These are phyloP conservation scores for Cenococcum geophilum DNA, from an alignment of 495 filamentous ascomycete genomes.

Conservation along the genomic window DNA sequence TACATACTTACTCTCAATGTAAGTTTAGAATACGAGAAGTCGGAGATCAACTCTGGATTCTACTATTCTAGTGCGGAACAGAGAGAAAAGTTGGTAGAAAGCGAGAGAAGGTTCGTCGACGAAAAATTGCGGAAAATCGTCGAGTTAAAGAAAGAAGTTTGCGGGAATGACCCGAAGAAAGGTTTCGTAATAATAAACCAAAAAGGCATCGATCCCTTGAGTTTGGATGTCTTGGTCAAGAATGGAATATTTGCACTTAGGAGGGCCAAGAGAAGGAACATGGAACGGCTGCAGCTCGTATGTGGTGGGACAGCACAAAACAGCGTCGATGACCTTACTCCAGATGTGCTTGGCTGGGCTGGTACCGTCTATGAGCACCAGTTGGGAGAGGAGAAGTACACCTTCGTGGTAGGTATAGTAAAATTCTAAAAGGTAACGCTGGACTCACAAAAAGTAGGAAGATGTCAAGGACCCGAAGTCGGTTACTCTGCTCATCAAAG, in stretches of 20 bases:
- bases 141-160: slow-evolving; percentile 96
- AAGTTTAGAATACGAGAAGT: slow-evolving; percentile 97
- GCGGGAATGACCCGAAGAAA: slow-evolving; percentile 90
- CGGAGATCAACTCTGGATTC: slow-evolving; percentile 97
- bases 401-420: slow-evolving; percentile 59
- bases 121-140: slow-evolving; percentile 97
- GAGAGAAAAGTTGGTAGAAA: slow-evolving; percentile 94
- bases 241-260: slow-evolving; percentile 94
- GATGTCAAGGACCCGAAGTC: slow-evolving; percentile 99
- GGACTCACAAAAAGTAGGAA: slow-evolving; percentile 48
- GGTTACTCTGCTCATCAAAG: slow-evolving; percentile 97
- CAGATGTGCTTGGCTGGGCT: slow-evolving; percentile 91
- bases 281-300: slow-evolving; percentile 93
- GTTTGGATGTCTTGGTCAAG: slow-evolving; percentile 91
- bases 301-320: slow-evolving; percentile 90
- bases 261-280: slow-evolving; percentile 93
- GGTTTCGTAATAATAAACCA: slow-evolving; percentile 98
- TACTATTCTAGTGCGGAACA: slow-evolving; percentile 97
- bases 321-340: slow-evolving; percentile 86
- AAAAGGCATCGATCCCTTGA: slow-evolving; percentile 96
- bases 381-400: slow-evolving; percentile 97
- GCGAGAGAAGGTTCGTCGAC: slow-evolving; percentile 91
- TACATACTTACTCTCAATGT: slow-evolving; percentile 94
- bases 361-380: slow-evolving; percentile 96
- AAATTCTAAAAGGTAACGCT: neutral